These are phyloP conservation scores for Inosperma sp. DNA, from an alignment of 768 basidiomycete species.

Conservation along the genomic window DNA sequence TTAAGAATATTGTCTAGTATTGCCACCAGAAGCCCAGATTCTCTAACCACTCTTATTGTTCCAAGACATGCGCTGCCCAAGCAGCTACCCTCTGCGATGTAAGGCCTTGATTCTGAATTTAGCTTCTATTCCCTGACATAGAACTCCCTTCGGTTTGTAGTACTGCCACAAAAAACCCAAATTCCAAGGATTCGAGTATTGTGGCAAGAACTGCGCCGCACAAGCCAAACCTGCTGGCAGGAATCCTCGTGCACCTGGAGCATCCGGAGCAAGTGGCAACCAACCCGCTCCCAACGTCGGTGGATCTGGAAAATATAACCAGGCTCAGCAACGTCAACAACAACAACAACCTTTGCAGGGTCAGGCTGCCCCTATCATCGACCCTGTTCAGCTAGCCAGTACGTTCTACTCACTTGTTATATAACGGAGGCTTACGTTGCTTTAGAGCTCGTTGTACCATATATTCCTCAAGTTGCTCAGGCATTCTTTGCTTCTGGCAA, in stretches of 20 bases:
- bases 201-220: slow-evolving; percentile 60
- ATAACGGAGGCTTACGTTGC: background rate
- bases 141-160: slow-evolving; percentile 22
- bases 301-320: slow-evolving; percentile 11
- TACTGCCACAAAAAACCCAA: slow-evolving; percentile 59
- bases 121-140: too few species aligned
- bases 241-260: slow-evolving; percentile 10
- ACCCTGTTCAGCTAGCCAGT: slow-evolving; percentile 40
- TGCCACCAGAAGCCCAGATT: slow-evolving; percentile 50
- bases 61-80: slow-evolving; percentile 51
- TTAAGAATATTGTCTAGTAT: slow-evolving; percentile 31
- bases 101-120: slow-evolving; percentile 16
- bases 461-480: slow-evolving; percentile 42
- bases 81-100: slow-evolving; percentile 44
- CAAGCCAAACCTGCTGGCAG: slow-evolving; percentile 36
- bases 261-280: slow-evolving; percentile 4
- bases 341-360: background rate
- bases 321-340: slow-evolving; percentile 15
- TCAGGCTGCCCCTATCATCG: slow-evolving; percentile 25
- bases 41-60: slow-evolving; percentile 43
- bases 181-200: slow-evolving; percentile 54
- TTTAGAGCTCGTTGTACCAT: slow-evolving; percentile 43
- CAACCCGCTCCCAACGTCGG: background rate
- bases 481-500: slow-evolving; percentile 28
- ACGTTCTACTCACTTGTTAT: slow-evolving; percentile 13